A percentile compares a stretch with the other conserved stretches of the same genome.
Conservation (phyloP, 1,284 basidiomycete species). For the Porodaedalea pini region DNA sequence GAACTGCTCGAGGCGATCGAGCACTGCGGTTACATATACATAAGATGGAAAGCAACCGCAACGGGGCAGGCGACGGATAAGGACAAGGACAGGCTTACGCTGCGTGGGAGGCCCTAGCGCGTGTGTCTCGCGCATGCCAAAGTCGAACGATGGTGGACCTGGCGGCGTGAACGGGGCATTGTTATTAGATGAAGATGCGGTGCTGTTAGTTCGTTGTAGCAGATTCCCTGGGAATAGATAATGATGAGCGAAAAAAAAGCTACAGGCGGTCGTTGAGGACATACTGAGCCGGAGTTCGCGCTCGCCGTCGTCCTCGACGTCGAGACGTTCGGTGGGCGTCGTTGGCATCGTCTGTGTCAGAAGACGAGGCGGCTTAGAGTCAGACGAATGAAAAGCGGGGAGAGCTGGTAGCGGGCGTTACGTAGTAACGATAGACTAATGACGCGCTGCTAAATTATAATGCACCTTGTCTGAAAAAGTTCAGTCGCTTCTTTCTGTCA, state of each 20-base stretch:
- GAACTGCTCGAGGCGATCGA: slow-evolving; percentile 25
- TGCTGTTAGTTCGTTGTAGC: slow-evolving; percentile 13
- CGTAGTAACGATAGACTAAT: background rate
- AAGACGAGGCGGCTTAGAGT: too few relatives aligned
- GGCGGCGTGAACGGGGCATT: background rate
- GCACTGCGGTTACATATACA: slow-evolving; percentile 20
- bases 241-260: background rate
- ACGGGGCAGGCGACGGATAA: slow-evolving; percentile 1
- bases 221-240: slow-evolving; percentile 17
- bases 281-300: slow-evolving; percentile 20
- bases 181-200: background rate
- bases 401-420: background rate
- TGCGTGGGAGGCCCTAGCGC: slow-evolving; percentile 18
- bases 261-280: background rate
- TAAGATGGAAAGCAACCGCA: slow-evolving; percentile 3
- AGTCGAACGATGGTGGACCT: slow-evolving; percentile 18
- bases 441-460: slow-evolving; percentile 23
- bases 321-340: slow-evolving; percentile 17
- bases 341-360: background rate
- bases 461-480: slow-evolving; percentile 4
- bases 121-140: slow-evolving; percentile 17
- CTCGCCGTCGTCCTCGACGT: slow-evolving; percentile 24
- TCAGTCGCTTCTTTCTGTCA: slow-evolving; percentile 23
- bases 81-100: slow-evolving; percentile 2
- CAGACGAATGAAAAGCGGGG: background rate